Percentiles rank a stretch among this genome's conserved stretches.
Evolutionary conservation across 352 stramenopile genomes (phyloP).

Genomic region (Globisporangium abappressorium): DNA sequence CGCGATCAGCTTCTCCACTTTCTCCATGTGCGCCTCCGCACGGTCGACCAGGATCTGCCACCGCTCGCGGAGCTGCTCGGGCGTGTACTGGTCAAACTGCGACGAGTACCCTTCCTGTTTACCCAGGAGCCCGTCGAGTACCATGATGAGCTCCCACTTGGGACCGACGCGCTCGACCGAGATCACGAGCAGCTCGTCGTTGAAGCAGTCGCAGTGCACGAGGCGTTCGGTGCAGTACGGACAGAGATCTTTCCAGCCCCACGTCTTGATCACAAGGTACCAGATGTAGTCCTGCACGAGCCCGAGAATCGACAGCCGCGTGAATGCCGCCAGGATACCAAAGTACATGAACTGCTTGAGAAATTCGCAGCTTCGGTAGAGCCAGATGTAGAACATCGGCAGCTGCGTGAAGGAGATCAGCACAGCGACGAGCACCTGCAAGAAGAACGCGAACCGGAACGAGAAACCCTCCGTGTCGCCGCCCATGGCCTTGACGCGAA

Average conservation of each 20-base stretch:
- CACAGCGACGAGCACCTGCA: conserved; percentile 51
- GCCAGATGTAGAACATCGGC: conserved; percentile 70
- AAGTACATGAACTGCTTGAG: conserved; percentile 70
- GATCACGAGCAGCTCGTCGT: conserved; percentile 61
- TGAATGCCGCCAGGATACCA: conserved; percentile 47
- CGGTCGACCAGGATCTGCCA: conserved; percentile 55
- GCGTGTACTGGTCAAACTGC: conserved; percentile 55
- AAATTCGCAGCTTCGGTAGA: conserved; percentile 57
- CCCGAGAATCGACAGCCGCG: conserved; percentile 53
- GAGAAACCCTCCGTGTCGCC: conserved; percentile 46
- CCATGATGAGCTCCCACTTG: conserved; percentile 65
- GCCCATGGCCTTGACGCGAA: conserved; percentile 42
- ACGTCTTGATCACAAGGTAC: conserved; percentile 57
- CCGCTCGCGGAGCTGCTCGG: conserved; percentile 53
- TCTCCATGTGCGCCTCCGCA: conserved; percentile 52
- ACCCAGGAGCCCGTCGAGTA: conserved; percentile 48
- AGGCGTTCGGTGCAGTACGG: conserved; percentile 65
- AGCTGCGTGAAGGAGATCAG: conserved; percentile 47
- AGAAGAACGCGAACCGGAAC: conserved; percentile 53
- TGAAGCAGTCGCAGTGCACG: conserved; percentile 65
- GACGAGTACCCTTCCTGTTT: conserved; percentile 40
- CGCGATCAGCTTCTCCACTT: conserved; percentile 49
- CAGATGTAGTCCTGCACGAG: conserved; percentile 46
- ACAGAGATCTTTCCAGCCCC: conserved; percentile 59
- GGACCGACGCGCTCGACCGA: conserved; percentile 52